Percentiles rank a stretch among this genome's conserved stretches.
Conservation (phyloP, 768 basidiomycete genomes). For the Suillus bovinus region DNA sequence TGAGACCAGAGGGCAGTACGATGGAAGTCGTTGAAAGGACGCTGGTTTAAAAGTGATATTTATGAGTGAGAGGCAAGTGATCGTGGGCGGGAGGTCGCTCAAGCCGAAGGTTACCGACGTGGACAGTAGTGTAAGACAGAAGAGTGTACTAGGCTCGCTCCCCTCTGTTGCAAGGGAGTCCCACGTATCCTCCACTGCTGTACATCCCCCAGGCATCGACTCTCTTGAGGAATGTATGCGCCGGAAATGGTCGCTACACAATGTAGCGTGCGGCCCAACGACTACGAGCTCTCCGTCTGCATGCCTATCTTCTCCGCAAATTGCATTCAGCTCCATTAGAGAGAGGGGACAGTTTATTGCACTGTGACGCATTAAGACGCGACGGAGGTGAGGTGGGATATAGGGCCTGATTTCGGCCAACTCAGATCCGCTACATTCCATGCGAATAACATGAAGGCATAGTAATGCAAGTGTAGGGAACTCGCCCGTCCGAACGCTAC, state of each 20-base stretch:
- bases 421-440: constrained; percentile 39
- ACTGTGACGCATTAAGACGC: constrained; percentile 56
- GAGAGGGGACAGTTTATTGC: constrained; percentile 60
- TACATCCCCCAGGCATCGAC: background rate
- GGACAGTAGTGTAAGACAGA: constrained; percentile 53
- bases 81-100: constrained; percentile 55
- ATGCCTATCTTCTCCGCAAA: constrained; percentile 53
- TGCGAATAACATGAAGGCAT: constrained; percentile 54
- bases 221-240: background rate
- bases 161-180: constrained; percentile 34
- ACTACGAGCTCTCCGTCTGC: constrained; percentile 65
- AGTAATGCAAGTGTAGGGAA: constrained; percentile 55
- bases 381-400: constrained; percentile 60
- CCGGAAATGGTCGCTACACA: constrained; percentile 47
- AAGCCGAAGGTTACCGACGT: constrained; percentile 45
- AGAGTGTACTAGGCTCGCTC: constrained; percentile 39
- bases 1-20: constrained; percentile 59
- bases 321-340: constrained; percentile 46
- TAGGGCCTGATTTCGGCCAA: constrained; percentile 49
- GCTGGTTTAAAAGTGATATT: constrained; percentile 45
- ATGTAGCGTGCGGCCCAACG: constrained; percentile 51
- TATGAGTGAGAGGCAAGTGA: constrained; percentile 63
- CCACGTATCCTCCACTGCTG: constrained; percentile 33
- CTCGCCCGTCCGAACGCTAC: constrained; percentile 7
- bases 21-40: constrained; percentile 57